phyloP scores from a whole-genome alignment of 1,284 basidiomycete species.

The Cutaneotrichosporon cyanovorans region DNA sequence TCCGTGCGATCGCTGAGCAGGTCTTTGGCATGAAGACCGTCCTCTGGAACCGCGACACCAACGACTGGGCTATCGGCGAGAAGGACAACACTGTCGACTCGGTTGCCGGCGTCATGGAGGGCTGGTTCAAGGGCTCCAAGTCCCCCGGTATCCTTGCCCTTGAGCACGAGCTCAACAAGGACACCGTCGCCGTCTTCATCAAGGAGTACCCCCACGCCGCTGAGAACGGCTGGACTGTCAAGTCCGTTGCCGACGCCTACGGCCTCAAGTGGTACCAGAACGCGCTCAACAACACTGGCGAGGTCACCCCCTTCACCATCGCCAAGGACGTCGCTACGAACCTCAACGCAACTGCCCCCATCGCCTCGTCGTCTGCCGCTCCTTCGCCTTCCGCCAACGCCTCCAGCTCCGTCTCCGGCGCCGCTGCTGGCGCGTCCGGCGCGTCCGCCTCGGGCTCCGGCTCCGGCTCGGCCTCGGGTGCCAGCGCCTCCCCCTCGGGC shows the following conservation, averaged over 20 bases:
- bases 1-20: conserved; percentile 49
- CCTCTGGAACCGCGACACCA: conserved; percentile 44
- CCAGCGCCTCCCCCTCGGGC: not conserved
- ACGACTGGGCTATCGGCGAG: conserved; percentile 43
- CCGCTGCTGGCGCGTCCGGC: not conserved
- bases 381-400: not conserved
- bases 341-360: not conserved
- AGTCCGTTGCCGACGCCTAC: conserved; percentile 37
- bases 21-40: conserved; percentile 45
- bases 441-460: not conserved
- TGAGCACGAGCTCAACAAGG: conserved; percentile 37
- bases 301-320: conserved; percentile 4
- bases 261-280: conserved; percentile 39
- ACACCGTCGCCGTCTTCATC: conserved; percentile 33
- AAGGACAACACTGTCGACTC: conserved; percentile 23
- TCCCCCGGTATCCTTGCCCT: conserved; percentile 33
- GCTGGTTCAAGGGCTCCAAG: conserved; percentile 26
- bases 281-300: conserved; percentile 23
- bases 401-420: not conserved
- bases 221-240: conserved; percentile 35
- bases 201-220: conserved; percentile 26
- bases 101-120: conserved; percentile 20
- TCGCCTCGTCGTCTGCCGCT: conserved; percentile 1
- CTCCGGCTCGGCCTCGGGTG: too few species aligned
- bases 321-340: conserved; percentile 26